phyloP scores from a whole-genome alignment of 179 eudicot genomes.

The Nepenthes alata region DNA sequence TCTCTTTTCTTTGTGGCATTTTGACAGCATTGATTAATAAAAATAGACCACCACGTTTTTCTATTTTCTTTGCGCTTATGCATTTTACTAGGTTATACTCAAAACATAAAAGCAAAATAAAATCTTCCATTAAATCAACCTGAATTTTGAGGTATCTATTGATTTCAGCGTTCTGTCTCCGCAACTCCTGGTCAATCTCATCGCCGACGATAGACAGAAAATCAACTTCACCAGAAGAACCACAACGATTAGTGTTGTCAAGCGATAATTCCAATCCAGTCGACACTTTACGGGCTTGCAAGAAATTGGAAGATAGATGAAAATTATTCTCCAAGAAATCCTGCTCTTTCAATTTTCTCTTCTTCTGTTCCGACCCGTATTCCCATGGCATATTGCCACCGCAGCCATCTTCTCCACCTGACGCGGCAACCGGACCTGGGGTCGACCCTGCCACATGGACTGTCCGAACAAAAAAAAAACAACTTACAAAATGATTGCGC shows the following conservation, averaged over 20 bases:
- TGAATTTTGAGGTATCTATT: conserved; percentile 46
- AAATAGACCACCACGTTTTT: too few species aligned
- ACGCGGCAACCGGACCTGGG: conserved; percentile 23
- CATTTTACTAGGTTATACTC: too few species aligned
- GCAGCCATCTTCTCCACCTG: conserved; percentile 12
- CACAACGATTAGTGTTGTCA: conserved; percentile 30
- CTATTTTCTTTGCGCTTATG: too few species aligned
- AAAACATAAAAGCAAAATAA: not conserved
- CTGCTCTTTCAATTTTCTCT: conserved; percentile 37
- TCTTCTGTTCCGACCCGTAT: conserved; percentile 24
- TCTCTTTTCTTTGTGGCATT: too few species aligned
- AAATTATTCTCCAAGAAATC: conserved; percentile 43
- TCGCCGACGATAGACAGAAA: conserved; percentile 30
- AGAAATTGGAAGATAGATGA: conserved; percentile 17
- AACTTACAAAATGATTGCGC: not conserved
- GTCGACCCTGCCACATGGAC: conserved; percentile 48
- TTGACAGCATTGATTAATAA: too few species aligned
- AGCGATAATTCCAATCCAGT: conserved; percentile 47
- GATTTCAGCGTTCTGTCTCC: conserved; percentile 42
- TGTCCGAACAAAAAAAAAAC: conserved; percentile 11
- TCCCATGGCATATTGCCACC: conserved; percentile 35
- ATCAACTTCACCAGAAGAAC: conserved; percentile 39
- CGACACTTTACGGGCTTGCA: conserved; percentile 48
- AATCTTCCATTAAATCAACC: conserved; percentile 11
- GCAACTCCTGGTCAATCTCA: conserved; percentile 41